Evolutionary conservation across 2,329 filamentous ascomycete species (phyloP).

Genomic region (Fusarium pseudonygamai): DNA sequence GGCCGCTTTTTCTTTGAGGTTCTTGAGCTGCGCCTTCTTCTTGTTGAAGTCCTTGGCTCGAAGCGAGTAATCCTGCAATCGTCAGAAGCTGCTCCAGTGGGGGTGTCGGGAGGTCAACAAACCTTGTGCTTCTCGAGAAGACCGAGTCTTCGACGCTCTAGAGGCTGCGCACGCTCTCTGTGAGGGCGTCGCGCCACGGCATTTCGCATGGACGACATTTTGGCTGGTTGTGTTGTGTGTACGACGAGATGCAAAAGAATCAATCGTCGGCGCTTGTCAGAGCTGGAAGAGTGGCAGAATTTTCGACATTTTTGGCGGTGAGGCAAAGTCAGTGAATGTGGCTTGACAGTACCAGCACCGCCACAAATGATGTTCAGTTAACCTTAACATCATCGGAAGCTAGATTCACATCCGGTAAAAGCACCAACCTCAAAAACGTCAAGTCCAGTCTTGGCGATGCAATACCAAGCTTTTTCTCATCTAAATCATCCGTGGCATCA

Average conservation of each 20-base stretch:
- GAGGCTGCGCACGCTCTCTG: constrained; percentile 87
- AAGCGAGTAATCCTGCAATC: constrained; percentile 67
- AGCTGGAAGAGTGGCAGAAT: constrained; percentile 47
- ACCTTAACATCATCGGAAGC: constrained; percentile 12
- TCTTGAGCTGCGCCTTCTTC: constrained; percentile 69
- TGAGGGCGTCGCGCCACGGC: constrained; percentile 84
- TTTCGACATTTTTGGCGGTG: constrained; percentile 52
- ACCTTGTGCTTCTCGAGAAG: constrained; percentile 96
- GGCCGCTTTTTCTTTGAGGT: constrained; percentile 68
- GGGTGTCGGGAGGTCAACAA: constrained; percentile 19
- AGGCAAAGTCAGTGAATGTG: constrained; percentile 26
- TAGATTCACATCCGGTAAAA: constrained; percentile 3
- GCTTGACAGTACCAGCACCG: background rate
- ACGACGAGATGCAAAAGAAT: constrained; percentile 13
- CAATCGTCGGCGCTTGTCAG: background rate
- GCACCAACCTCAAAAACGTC: background rate
- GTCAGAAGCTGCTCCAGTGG: constrained; percentile 22
- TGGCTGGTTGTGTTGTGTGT: constrained; percentile 1
- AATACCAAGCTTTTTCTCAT: constrained; percentile 6
- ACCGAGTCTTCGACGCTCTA: constrained; percentile 85
- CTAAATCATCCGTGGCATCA: background rate
- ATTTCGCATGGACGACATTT: constrained; percentile 69
- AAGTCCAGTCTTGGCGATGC: background rate
- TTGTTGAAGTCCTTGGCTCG: constrained; percentile 73
- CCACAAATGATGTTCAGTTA: constrained; percentile 26